These are phyloP conservation scores for Phytophthora sp. DNA, from an alignment of 352 stramenopile genomes.

Conservation along the genomic window DNA sequence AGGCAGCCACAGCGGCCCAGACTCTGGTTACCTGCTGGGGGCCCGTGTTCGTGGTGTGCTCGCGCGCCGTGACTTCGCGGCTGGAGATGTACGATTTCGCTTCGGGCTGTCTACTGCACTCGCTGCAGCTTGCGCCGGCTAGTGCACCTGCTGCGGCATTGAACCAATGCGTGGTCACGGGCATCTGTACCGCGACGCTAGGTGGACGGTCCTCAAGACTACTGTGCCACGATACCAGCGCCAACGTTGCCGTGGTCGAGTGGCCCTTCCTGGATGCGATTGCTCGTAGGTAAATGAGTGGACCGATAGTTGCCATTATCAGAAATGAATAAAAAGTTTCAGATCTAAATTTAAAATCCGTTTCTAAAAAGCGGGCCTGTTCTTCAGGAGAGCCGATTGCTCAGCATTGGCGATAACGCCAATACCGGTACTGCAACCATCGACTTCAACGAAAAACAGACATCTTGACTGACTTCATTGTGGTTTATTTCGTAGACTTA, in stretches of 20 bases:
- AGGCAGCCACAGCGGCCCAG: constrained; percentile 37
- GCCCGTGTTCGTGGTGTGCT: constrained; percentile 52
- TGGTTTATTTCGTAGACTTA: too few relatives aligned
- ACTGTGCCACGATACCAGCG: constrained; percentile 54
- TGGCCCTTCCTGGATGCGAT: constrained; percentile 59
- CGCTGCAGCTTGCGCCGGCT: constrained; percentile 37
- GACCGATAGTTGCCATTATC: constrained; percentile 5
- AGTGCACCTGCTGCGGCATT: neutral
- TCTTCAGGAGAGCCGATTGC: neutral
- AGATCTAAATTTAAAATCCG: neutral
- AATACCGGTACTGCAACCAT: too few relatives aligned
- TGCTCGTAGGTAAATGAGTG: constrained; percentile 2
- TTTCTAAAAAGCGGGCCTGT: neutral
- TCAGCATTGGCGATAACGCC: too few relatives aligned
- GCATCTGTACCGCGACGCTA: constrained; percentile 28
- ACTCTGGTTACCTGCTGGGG: constrained; percentile 67
- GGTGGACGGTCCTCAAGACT: constrained; percentile 13
- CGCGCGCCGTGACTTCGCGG: constrained; percentile 31
- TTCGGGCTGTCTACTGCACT: constrained; percentile 52
- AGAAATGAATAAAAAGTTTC: constrained; percentile 13
- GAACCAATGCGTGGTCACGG: constrained; percentile 39
- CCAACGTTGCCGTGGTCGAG: constrained; percentile 39
- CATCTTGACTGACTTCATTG: too few relatives aligned
- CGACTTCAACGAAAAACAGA: too few relatives aligned
- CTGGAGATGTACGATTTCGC: constrained; percentile 60